phyloP scores from a whole-genome alignment of 2,329 filamentous ascomycete genomes.

The Claviceps humidiphila region DNA sequence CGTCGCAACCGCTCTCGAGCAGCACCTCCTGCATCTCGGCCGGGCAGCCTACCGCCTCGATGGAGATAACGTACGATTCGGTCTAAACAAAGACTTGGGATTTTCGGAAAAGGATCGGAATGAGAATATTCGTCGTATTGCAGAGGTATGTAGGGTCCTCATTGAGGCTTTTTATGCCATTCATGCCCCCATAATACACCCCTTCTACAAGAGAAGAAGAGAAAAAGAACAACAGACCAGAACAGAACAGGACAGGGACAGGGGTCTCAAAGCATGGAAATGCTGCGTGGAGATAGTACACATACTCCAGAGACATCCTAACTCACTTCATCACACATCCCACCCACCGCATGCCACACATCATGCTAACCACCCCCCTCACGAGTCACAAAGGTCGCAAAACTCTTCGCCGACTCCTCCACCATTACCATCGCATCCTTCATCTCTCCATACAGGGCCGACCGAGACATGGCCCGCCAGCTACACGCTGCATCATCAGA shows the following conservation, averaged over 20 bases:
- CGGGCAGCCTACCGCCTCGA: conserved; percentile 84
- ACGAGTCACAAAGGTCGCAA: conserved; percentile 67
- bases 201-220: background rate
- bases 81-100: conserved; percentile 92
- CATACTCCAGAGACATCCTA: too few species aligned
- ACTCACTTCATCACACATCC: too few species aligned
- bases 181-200: background rate
- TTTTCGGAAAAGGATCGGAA: conserved; percentile 88
- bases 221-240: background rate
- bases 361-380: background rate
- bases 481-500: conserved; percentile 50
- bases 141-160: conserved; percentile 41
- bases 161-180: background rate
- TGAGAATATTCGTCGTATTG: conserved; percentile 95
- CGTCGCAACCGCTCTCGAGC: conserved; percentile 89
- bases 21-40: conserved; percentile 80
- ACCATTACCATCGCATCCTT: conserved; percentile 88
- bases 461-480: conserved; percentile 68
- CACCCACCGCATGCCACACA: too few species aligned
- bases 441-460: conserved; percentile 86
- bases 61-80: conserved; percentile 96
- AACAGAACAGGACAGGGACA: too few species aligned
- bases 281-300: background rate
- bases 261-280: too few species aligned
- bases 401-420: conserved; percentile 85